A percentile compares a stretch with the other conserved stretches of the same genome.
phyloP scores from a whole-genome alignment of 2,329 filamentous ascomycete species.

The Trichophyton mentagrophytes region DNA sequence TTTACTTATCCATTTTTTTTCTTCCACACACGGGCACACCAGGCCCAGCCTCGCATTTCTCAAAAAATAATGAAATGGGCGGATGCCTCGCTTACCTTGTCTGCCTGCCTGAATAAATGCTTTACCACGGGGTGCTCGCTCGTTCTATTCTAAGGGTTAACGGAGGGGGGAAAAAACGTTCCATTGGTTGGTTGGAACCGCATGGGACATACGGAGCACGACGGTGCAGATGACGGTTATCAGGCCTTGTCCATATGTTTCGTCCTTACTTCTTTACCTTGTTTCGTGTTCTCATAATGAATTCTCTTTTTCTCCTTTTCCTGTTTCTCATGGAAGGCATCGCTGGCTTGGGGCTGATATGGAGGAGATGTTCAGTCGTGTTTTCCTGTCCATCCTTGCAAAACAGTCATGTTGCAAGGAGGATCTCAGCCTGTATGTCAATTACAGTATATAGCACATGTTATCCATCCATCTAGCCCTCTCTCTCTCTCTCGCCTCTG shows the following conservation, averaged over 20 bases:
- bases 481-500: not conserved
- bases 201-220: not conserved
- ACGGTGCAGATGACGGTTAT: slow-evolving; percentile 1
- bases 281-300: not conserved
- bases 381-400: not conserved
- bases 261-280: not conserved
- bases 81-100: not conserved
- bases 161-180: not conserved
- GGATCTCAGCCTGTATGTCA: not conserved
- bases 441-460: not conserved
- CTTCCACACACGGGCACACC: not conserved
- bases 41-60: not conserved
- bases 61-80: not conserved
- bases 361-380: not conserved
- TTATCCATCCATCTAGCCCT: not conserved
- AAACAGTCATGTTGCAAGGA: not conserved
- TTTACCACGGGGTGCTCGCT: not conserved
- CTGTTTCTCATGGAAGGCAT: not conserved
- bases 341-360: not conserved
- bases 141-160: not conserved
- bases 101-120: not conserved
- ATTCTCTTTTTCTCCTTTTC: no score
- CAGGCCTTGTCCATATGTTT: not conserved
- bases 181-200: not conserved
- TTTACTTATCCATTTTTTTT: not conserved